A percentile compares a stretch with the other conserved stretches of the same genome.
Evolutionary conservation across 768 basidiomycete species (phyloP).

Genomic region (Cytidiella melzeri): DNA sequence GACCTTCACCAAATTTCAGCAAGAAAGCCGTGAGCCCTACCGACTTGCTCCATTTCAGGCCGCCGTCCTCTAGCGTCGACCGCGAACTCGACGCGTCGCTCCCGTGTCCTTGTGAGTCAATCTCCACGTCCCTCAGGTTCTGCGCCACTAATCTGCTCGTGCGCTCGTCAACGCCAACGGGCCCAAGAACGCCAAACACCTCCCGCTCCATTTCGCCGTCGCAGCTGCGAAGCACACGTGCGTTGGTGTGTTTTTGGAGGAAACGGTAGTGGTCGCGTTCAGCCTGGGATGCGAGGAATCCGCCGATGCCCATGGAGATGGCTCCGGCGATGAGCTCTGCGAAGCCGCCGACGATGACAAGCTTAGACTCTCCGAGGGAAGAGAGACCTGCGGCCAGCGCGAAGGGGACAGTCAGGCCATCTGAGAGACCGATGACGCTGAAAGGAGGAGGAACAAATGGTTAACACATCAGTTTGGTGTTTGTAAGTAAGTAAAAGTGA

Average conservation of each 20-base stretch:
- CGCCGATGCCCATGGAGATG: slow-evolving; percentile 97
- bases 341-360: slow-evolving; percentile 92
- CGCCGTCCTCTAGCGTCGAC: slow-evolving; percentile 47
- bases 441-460: neutral
- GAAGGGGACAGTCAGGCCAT: slow-evolving; percentile 89
- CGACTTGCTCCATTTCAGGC: slow-evolving; percentile 63
- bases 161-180: slow-evolving; percentile 83
- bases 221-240: slow-evolving; percentile 84
- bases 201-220: slow-evolving; percentile 96
- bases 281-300: slow-evolving; percentile 94
- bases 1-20: slow-evolving; percentile 91
- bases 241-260: slow-evolving; percentile 63
- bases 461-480: neutral
- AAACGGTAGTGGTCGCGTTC: slow-evolving; percentile 94
- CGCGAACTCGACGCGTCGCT: slow-evolving; percentile 9
- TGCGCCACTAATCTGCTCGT: slow-evolving; percentile 76
- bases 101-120: slow-evolving; percentile 23
- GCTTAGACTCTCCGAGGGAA: slow-evolving; percentile 78
- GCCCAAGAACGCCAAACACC: slow-evolving; percentile 80
- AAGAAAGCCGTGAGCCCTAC: slow-evolving; percentile 91
- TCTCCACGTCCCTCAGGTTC: slow-evolving; percentile 64
- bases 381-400: slow-evolving; percentile 86
- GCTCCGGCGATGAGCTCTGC: slow-evolving; percentile 97
- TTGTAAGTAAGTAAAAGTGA: neutral
- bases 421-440: slow-evolving; percentile 86